Base-by-base conservation (phyloP, 345 rosid genomes). In the Hibiscus mutabilis region DNA sequence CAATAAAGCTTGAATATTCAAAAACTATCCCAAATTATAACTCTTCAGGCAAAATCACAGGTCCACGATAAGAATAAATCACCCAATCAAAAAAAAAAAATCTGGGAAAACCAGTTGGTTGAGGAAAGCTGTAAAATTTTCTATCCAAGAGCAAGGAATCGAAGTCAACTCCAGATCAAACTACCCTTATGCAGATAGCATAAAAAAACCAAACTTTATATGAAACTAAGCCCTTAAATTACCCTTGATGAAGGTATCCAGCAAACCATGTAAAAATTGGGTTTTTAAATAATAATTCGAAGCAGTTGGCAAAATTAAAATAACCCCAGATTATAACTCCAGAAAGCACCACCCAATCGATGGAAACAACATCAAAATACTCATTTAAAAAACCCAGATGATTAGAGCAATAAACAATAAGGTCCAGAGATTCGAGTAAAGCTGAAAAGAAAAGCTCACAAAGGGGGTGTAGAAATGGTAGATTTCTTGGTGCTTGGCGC, bases 151-250 rank as follows among this genome's bases (percentile, higher is more conserved):
- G 47, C 47, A 42, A 42, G 47, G 12, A 65, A 53, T 52, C 29
- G 66, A 33, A 74, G 61, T 69, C 80, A 69, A 79, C 74, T 70
- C 59, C 49, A 71, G 74, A 73, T 66, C 71, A 47, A 74, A 66
- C 44, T n/a, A 4, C 69, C 27, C 60, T 13, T 18, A 4, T 15
- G 15, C 31, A 63, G 49, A 75, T n/a, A 33, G 25, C 4, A 52
- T 13, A 49, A 66, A 46, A 46, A 57, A 61, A 66, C 49, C 3
- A 18, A 79, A 75, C 74, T 75, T 53, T 60, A 14, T 73, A 62
- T 27, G 60, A 70, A 19, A 64, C 13, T 21, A 25, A 15, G 21
- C 27, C 74, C 52, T 56, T 63, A 61, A 56, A 11, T 42, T 73
- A 24, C 52, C 51, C 60, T 46, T 46, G 51, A 46, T 46, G 51